Evolutionary conservation across 495 filamentous ascomycete genomes (phyloP), one percentile per base, ranked within the genome.

Genomic region (Zalerion maritima): DNA sequence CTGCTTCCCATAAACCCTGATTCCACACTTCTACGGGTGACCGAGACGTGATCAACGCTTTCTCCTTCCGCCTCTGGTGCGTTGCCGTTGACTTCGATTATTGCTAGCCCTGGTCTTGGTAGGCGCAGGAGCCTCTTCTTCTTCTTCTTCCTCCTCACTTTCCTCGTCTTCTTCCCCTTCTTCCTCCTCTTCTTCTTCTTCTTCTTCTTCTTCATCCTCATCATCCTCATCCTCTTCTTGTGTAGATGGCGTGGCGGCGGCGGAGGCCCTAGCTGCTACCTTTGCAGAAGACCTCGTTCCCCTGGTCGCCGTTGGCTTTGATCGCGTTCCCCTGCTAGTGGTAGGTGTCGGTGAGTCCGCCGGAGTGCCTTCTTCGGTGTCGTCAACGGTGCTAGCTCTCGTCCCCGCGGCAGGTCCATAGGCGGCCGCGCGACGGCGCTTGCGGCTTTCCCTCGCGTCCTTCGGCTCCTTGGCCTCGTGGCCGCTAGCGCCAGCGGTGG

Each of bases 391-490:
- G 32, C 62, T 69, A 16, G 54, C 52, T 23, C 58, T 50, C n/a
- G 54, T 54, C 37, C 50, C 58, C 18, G 43, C 42, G 25, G 41
- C 52, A 11, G 44, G 41, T 8, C 41, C 51, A 32, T 40, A 40
- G 14, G 43, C 41, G 13, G 40, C 41, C 46, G 44, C 40, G 40
- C 40, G 12, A 24, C 33, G 8, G 45, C 38, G 6, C 41, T 29
- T 2, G 28, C 36, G n/a, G 38, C 23, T 7, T 24, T 47, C 43
- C 34, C 41, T 64, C 67, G 63, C 39, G 39, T 39, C 17, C 59
- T 47, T 10, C 52, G 56, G 4, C 57, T 52, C 37, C 59, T 62
- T 13, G 64, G 73, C 68, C 62, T 78, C 62, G 36, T 71, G 50
- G 21, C 52, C 53, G 19, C 58, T 49, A 10, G 54, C 58, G 32